Evolutionary conservation across 2,329 filamentous ascomycete species (phyloP), one percentile per base, ranked within the genome.

Genomic region (Aspergillus uvarum): DNA sequence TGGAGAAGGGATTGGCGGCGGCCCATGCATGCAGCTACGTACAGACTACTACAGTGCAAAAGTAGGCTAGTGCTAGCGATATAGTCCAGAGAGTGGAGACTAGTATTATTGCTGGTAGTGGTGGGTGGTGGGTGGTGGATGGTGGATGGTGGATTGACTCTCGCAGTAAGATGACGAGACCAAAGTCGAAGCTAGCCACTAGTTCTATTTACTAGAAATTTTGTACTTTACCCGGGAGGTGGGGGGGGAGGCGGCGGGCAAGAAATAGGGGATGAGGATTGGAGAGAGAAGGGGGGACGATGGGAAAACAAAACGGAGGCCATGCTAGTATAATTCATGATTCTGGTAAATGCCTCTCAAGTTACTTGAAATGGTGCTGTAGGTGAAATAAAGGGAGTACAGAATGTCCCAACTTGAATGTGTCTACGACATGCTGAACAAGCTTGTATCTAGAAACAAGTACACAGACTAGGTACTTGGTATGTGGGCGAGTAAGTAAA

Each of bases 1-100:
- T 69, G 67, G 69, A 69, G 70, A 71, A 62, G 59, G 69, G 66
- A 72, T 72, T 72, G 67, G 70, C 67, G 63, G 69, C 68, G 72
- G 72, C 58, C 71, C 70, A 74, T 74, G 72, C 71, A 70, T 44
- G 38, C 8, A 44, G 38, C 38, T 44, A 44, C 38, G n/a, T 44
- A 44, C 38, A 44, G 38, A 44, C n/a, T 19, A 44, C 38, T 44
- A 44, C n/a, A 44, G 38, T 44, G 38, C 38, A 44, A 19, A 16
- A 44, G 38, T 44, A 44, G 38, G 65, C 66, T 66, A 62, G 59
- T 56, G 54, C 58, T 60, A 67, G 64, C 71, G 67, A 70, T 68
- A 70, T 69, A 66, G 67, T 29, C 59, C 62, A 59, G 56, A 38
- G 56, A 64, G 67, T 69, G 67, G 69, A 62, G 66, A 56, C 57